Evolutionary conservation across 805 yeast genomes (phyloP).

Genomic region (Blastobotrys chiropterorum): DNA sequence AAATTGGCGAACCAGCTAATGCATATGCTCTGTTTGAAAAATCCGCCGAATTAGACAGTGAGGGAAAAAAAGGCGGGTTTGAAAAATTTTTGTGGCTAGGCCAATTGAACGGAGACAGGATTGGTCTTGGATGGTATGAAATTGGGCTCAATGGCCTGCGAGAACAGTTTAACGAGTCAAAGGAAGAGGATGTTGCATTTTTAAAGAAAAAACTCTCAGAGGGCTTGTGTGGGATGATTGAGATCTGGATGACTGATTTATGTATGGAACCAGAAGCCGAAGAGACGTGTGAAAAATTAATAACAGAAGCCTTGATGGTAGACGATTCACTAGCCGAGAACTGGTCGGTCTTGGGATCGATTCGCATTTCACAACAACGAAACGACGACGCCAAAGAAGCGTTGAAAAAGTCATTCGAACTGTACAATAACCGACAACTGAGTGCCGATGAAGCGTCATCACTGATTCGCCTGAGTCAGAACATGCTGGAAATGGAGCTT

Average conservation of each 20-base stretch:
- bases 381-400: conserved; percentile 68
- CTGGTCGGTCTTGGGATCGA: conserved; percentile 76
- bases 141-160: conserved; percentile 55
- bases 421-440: conserved; percentile 48
- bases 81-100: conserved; percentile 89
- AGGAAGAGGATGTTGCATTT: conserved; percentile 11
- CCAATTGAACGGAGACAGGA: conserved; percentile 78
- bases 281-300: conserved; percentile 62
- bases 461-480: conserved; percentile 62
- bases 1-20: conserved; percentile 68
- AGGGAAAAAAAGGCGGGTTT: conserved; percentile 51
- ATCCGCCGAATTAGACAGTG: conserved; percentile 65
- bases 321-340: conserved; percentile 61
- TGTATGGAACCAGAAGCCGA: conserved; percentile 95
- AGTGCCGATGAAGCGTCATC: conserved; percentile 69
- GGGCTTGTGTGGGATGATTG: conserved; percentile 80
- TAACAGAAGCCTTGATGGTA: conserved; percentile 55
- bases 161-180: conserved; percentile 31
- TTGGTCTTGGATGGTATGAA: conserved; percentile 58
- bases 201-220: conserved; percentile 56
- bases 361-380: conserved; percentile 80
- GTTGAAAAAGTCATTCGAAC: conserved; percentile 62
- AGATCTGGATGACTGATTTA: conserved; percentile 91
- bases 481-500: conserved; percentile 68
- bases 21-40: conserved; percentile 59